phyloP scores from a whole-genome alignment of 257 asterid genomes.

The Nicotiana otophora region DNA sequence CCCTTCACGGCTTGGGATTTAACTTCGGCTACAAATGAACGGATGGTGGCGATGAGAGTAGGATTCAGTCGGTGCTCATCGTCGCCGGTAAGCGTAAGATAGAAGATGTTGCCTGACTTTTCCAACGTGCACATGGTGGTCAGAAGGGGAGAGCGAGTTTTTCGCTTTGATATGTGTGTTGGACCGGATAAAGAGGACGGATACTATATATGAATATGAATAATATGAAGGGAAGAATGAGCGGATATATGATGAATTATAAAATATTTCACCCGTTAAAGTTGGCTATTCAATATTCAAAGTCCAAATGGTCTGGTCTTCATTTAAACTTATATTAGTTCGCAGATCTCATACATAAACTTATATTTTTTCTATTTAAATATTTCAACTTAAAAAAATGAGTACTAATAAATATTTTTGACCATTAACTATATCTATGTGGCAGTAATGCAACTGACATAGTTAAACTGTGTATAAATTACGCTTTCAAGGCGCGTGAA shows the following conservation, averaged over 20 bases:
- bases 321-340: too few relatives aligned
- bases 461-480: too few relatives aligned
- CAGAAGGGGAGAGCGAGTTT: neutral
- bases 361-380: too few relatives aligned
- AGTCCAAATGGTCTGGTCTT: too few relatives aligned
- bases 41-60: conserved; percentile 47
- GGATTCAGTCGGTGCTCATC: conserved; percentile 77
- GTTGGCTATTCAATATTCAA: neutral
- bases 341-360: too few relatives aligned
- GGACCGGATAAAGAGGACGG: neutral
- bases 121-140: conserved; percentile 67
- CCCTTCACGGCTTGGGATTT: conserved; percentile 56
- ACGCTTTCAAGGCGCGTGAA: too few relatives aligned
- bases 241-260: neutral
- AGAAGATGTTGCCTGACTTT: conserved; percentile 56
- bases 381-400: too few relatives aligned
- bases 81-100: conserved; percentile 54
- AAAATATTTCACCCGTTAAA: neutral
- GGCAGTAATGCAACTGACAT: too few relatives aligned
- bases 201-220: neutral
- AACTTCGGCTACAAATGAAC: conserved; percentile 49
- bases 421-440: too few relatives aligned
- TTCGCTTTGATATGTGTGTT: neutral
- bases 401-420: too few relatives aligned
- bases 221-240: neutral